Percentiles rank a stretch among this genome's conserved stretches.
These are phyloP conservation scores for Helianthus tuberosus DNA, from an alignment of 129 eudicot species.

Conservation along the genomic window DNA sequence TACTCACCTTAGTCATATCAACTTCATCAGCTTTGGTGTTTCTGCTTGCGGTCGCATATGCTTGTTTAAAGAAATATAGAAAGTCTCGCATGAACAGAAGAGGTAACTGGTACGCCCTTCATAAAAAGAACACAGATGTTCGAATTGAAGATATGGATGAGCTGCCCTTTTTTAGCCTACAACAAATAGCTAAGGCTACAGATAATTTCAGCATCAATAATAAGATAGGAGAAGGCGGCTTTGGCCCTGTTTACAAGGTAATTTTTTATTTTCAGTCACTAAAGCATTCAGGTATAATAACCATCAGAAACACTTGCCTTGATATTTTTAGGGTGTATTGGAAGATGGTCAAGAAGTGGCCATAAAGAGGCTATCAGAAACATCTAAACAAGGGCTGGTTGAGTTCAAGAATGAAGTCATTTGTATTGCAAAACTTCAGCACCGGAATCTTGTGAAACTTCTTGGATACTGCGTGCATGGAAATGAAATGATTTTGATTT, in stretches of 20 bases:
- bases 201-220: constrained; percentile 11
- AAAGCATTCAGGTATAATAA: too few relatives aligned
- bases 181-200: neutral
- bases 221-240: constrained; percentile 25
- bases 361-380: constrained; percentile 23
- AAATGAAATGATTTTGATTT: constrained; percentile 21
- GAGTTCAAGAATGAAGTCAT: constrained; percentile 27
- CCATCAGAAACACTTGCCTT: too few relatives aligned
- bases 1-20: too few relatives aligned
- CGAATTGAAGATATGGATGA: neutral
- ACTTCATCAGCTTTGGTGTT: too few relatives aligned
- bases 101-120: too few relatives aligned
- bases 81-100: too few relatives aligned
- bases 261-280: neutral
- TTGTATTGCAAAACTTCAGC: constrained; percentile 33
- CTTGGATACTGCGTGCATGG: constrained; percentile 33
- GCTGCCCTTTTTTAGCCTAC: constrained; percentile 15
- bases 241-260: constrained; percentile 27
- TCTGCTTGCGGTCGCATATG: too few relatives aligned
- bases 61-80: too few relatives aligned
- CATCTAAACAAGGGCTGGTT: constrained; percentile 16
- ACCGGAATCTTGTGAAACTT: constrained; percentile 40
- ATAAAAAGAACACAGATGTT: too few relatives aligned
- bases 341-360: constrained; percentile 30
- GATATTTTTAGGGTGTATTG: constrained; percentile 28